Conservation (phyloP, 495 filamentous ascomycete genomes). For the Lasiosphaeris hirsuta region DNA sequence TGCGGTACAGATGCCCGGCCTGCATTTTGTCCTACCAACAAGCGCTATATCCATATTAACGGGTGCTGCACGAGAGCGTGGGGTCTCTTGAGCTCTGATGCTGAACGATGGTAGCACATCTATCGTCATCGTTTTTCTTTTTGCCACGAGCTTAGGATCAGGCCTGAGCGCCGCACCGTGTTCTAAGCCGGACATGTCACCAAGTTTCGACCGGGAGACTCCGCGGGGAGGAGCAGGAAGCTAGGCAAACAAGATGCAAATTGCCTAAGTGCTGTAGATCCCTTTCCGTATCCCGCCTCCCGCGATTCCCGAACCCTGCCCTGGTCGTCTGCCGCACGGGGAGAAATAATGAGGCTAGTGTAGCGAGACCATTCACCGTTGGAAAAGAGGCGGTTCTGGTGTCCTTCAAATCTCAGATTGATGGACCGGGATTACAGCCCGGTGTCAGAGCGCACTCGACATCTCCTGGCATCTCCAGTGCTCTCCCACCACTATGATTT, state of each 20-base stretch:
- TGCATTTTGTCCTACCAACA: neutral
- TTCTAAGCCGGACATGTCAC: neutral
- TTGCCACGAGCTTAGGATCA: too few species aligned
- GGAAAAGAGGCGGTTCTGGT: too few species aligned
- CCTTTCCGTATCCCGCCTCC: neutral
- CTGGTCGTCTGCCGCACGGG: neutral
- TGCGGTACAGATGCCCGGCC: neutral
- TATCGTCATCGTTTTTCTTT: too few species aligned
- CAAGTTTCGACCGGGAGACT: neutral
- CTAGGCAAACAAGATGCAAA: conserved; percentile 3
- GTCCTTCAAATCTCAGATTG: neutral
- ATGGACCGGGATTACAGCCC: conserved; percentile 1
- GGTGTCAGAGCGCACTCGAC: conserved; percentile 5
- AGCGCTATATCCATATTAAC: neutral
- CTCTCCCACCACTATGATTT: neutral
- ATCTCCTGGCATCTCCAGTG: neutral
- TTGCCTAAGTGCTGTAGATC: neutral
- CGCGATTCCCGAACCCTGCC: neutral
- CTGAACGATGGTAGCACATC: neutral
- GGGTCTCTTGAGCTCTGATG: neutral
- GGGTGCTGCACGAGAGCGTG: neutral
- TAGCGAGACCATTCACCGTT: too few species aligned
- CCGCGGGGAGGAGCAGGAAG: neutral
- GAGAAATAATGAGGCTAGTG: neutral
- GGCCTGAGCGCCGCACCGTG: too few species aligned